Evolutionary conservation across 1,284 basidiomycete species (phyloP), one percentile per base, ranked within the genome.

Genomic region (Moesziomyces globuligerus): DNA sequence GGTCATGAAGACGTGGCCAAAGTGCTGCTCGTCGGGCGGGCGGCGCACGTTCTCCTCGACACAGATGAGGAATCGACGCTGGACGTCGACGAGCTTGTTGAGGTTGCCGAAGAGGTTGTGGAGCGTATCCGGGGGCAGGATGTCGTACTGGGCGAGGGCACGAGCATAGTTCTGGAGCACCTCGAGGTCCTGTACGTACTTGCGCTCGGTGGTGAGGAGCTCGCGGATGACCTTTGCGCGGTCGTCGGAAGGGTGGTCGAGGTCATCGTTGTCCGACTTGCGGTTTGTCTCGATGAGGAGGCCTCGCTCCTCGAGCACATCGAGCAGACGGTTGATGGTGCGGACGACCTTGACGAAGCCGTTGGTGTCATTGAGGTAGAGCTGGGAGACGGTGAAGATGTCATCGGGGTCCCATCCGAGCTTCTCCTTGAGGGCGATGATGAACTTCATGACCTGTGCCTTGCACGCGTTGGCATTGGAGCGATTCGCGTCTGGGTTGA

Each of bases 101-200:
- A 98, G 87, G 83, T 94, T 94, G 9, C 95, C 93, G 84, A 98
- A 99, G 60, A 99, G 89, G 60, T 91, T 87, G 84, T 97, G 94
- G 51, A 97, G 91, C 40, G 93, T 95, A 83, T 98, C 95, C 71
- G 92, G 90, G 77, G 94, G 90, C 67, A 98, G 89, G 57, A 92
- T 87, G 75, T 92, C 91, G 75, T 88, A 88, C 82, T 90, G 88
- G 8, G 91, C 87, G 56, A 98, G 86, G 15, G 81, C 76, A 10
- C 79, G 72, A 44, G 83, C 80, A 44, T 84, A 85, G 67, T 81
- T 81, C 72, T 85, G 81, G 87, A 99, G 90, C 78, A 94, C 90
- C 83, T 99, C 96, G 55, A 99, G 86, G 84, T 98, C 95, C 83
- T 95, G 92, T 17, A 99, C 95, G 83, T 95, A 98, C 85, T 96